Percentiles rank a stretch among this genome's conserved stretches.
These are phyloP conservation scores for Prillingera fragicola DNA, from an alignment of 1,284 basidiomycete genomes.

Conservation along the genomic window DNA sequence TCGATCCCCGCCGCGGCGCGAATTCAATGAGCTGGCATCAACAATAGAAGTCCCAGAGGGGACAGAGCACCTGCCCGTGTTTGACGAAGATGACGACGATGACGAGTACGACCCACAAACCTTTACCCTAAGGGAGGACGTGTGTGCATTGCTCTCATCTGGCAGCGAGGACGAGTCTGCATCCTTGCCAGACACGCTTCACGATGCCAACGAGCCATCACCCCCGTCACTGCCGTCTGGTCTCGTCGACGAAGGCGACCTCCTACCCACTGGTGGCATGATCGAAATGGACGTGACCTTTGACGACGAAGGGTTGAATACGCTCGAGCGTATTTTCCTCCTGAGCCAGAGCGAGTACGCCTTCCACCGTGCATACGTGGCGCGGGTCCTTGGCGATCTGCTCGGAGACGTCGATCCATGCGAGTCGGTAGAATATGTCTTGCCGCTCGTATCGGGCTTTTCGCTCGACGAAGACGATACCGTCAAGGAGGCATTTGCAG, in stretches of 20 bases:
- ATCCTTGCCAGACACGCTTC: too few relatives aligned
- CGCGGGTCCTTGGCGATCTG: slow-evolving; percentile 67
- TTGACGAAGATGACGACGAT: slow-evolving; percentile 9
- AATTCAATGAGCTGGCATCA: too few relatives aligned
- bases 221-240: background rate
- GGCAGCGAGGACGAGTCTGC: too few relatives aligned
- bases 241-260: slow-evolving; percentile 41
- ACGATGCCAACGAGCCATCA: too few relatives aligned
- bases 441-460: slow-evolving; percentile 79
- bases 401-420: slow-evolving; percentile 70
- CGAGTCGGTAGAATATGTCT: slow-evolving; percentile 89
- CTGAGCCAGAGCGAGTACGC: slow-evolving; percentile 78
- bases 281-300: slow-evolving; percentile 44
- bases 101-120: background rate
- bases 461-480: slow-evolving; percentile 85
- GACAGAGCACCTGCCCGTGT: too few relatives aligned
- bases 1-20: too few relatives aligned
- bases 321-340: slow-evolving; percentile 89
- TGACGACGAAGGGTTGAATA: slow-evolving; percentile 64
- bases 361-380: slow-evolving; percentile 81
- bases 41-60: too few relatives aligned
- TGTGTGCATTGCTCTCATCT: too few relatives aligned
- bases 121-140: too few relatives aligned
- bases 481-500: slow-evolving; percentile 85
- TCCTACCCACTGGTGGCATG: slow-evolving; percentile 28